Evolutionary conservation across 2,329 filamentous ascomycete species (phyloP).

Genomic region (Achaetomium macrosporum): DNA sequence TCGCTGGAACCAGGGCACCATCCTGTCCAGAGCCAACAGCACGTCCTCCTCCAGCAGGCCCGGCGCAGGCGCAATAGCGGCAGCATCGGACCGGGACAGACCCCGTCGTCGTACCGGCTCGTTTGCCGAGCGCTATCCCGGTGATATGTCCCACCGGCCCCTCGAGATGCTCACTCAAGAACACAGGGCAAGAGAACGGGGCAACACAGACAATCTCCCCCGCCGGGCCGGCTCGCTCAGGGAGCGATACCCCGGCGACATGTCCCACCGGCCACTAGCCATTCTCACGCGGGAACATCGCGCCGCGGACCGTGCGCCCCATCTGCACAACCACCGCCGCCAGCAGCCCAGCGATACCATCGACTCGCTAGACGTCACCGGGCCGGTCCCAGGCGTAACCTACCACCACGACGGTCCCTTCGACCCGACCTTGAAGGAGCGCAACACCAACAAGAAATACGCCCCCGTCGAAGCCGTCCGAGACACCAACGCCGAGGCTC

Average conservation of each 20-base stretch:
- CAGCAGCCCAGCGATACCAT: constrained; percentile 70
- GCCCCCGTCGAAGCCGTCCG: constrained; percentile 74
- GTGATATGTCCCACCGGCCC: constrained; percentile 57
- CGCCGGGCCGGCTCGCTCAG: constrained; percentile 40
- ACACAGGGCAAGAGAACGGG: constrained; percentile 26
- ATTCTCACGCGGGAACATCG: constrained; percentile 58
- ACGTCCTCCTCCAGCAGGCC: constrained; percentile 16
- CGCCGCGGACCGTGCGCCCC: constrained; percentile 59
- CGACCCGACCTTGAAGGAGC: constrained; percentile 70
- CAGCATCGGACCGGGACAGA: constrained; percentile 24
- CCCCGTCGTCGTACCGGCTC: constrained; percentile 33
- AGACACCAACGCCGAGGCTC: constrained; percentile 66
- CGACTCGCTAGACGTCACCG: constrained; percentile 65
- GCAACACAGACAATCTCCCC: constrained; percentile 9
- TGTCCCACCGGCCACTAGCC: constrained; percentile 61
- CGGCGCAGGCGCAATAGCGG: constrained; percentile 17
- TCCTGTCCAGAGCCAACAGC: constrained; percentile 24
- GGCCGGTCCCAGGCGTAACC: constrained; percentile 44
- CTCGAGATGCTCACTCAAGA: constrained; percentile 61
- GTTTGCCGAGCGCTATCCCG: constrained; percentile 52
- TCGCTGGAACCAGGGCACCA: constrained; percentile 28
- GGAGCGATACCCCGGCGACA: constrained; percentile 58
- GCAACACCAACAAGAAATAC: constrained; percentile 58
- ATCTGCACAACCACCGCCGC: constrained; percentile 60
- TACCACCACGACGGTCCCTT: constrained; percentile 93